Conservation (phyloP, 2,329 filamentous ascomycete species). For the Chaetomiaceae sp. region DNA sequence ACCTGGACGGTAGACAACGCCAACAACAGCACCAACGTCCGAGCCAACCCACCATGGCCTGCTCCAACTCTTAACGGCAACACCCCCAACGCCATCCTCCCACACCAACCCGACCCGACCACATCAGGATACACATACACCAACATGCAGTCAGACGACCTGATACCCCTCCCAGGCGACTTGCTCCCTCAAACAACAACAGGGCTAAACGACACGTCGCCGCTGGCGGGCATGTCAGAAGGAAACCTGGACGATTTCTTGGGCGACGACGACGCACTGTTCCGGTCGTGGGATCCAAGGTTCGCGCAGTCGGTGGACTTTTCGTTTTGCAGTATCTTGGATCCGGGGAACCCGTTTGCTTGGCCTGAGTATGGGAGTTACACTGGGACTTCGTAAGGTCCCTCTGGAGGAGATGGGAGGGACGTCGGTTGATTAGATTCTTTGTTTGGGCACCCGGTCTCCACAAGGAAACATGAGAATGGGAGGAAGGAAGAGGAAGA, state of each 20-base stretch:
- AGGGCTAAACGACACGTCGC: background rate
- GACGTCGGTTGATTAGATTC: background rate
- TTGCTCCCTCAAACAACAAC: background rate
- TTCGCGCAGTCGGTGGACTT: conserved; percentile 22
- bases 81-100: background rate
- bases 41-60: background rate
- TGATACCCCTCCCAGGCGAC: conserved; percentile 7
- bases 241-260: conserved; percentile 6
- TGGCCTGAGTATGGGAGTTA: conserved; percentile 22
- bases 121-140: background rate
- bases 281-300: conserved; percentile 20
- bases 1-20: background rate
- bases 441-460: no score
- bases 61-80: background rate
- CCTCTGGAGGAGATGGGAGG: background rate
- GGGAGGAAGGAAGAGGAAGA: no score
- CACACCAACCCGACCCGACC: background rate
- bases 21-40: background rate
- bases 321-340: conserved; percentile 24
- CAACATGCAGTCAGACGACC: conserved; percentile 1
- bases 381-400: no score
- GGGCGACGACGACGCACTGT: conserved; percentile 18
- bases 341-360: conserved; percentile 22
- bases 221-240: background rate
- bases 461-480: no score